phyloP scores from a whole-genome alignment of 176 grass and related monocot species.

The Bromus sterilis region DNA sequence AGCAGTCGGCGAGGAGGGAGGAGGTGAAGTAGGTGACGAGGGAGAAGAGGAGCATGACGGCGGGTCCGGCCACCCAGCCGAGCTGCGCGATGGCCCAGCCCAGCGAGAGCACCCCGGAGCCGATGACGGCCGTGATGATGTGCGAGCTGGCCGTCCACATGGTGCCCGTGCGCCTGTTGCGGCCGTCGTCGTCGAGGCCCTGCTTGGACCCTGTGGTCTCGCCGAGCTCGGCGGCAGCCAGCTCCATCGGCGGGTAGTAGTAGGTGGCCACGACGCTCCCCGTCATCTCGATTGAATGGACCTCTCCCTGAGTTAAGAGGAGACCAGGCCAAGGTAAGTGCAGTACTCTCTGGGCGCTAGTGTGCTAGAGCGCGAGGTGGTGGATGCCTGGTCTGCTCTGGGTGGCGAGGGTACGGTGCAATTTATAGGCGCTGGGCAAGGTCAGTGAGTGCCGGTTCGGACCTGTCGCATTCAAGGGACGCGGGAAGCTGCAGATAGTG shows the following conservation, averaged over 20 bases:
- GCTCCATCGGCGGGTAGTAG: slow-evolving; percentile 54
- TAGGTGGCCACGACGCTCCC: slow-evolving; percentile 41
- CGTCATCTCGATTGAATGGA: slow-evolving; percentile 16
- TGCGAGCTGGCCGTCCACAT: slow-evolving; percentile 89
- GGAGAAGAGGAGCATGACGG: slow-evolving; percentile 93
- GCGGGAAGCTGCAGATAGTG: too few relatives aligned
- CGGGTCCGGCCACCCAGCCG: slow-evolving; percentile 82
- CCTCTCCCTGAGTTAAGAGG: too few relatives aligned
- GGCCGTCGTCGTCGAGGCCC: slow-evolving; percentile 59
- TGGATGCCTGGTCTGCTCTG: too few relatives aligned
- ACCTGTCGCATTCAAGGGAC: too few relatives aligned
- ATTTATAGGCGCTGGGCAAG: too few relatives aligned
- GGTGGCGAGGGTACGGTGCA: too few relatives aligned
- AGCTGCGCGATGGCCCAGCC: slow-evolving; percentile 94
- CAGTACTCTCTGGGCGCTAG: too few relatives aligned
- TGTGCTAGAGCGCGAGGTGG: too few relatives aligned
- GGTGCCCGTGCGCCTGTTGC: slow-evolving; percentile 55
- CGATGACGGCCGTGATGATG: slow-evolving; percentile 95
- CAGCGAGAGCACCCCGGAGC: slow-evolving; percentile 74
- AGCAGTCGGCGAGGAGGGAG: slow-evolving; percentile 71
- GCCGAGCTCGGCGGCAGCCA: slow-evolving; percentile 43
- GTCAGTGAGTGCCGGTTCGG: too few relatives aligned
- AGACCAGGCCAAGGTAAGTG: too few relatives aligned
- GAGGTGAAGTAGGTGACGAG: slow-evolving; percentile 91
- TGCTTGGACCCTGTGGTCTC: slow-evolving; percentile 24